Evolutionary conservation across 2,329 filamentous ascomycete species (phyloP).

Genomic region (Coleophoma crateriformis): DNA sequence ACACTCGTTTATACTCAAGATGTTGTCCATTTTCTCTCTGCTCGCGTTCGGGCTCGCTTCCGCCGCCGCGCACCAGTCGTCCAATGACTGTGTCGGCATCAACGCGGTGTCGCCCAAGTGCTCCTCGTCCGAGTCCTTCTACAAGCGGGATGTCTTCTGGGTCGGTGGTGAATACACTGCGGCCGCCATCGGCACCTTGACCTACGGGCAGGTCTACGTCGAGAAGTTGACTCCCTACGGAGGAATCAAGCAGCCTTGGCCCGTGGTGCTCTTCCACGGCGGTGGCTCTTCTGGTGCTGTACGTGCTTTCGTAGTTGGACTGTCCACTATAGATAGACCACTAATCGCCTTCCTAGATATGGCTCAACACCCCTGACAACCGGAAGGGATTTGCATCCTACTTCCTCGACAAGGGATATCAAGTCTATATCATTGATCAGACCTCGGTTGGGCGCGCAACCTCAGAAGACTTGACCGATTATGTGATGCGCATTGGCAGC

Average conservation of each 20-base stretch:
- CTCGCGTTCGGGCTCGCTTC: background rate
- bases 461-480: constrained; percentile 14
- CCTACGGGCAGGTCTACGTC: constrained; percentile 43
- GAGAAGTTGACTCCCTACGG: constrained; percentile 34
- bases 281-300: constrained; percentile 10
- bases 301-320: background rate
- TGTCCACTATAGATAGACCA: too few species aligned
- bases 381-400: constrained; percentile 39
- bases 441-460: constrained; percentile 15
- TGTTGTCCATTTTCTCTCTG: background rate
- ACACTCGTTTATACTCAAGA: constrained; percentile 1
- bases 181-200: constrained; percentile 7
- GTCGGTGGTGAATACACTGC: constrained; percentile 13
- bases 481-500: constrained; percentile 14
- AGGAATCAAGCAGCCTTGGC: constrained; percentile 6
- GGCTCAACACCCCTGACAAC: constrained; percentile 40
- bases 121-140: constrained; percentile 9
- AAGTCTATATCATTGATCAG: constrained; percentile 32
- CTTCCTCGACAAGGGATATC: constrained; percentile 36
- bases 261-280: constrained; percentile 12
- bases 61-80: background rate
- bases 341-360: constrained; percentile 22
- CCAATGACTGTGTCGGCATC: constrained; percentile 6
- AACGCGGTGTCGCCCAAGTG: constrained; percentile 10
- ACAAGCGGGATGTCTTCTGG: constrained; percentile 13